Evolutionary conservation across 2,329 filamentous ascomycete genomes (phyloP), one percentile per base, ranked within the genome.

Genomic region (Ambrosiella xylebori): DNA sequence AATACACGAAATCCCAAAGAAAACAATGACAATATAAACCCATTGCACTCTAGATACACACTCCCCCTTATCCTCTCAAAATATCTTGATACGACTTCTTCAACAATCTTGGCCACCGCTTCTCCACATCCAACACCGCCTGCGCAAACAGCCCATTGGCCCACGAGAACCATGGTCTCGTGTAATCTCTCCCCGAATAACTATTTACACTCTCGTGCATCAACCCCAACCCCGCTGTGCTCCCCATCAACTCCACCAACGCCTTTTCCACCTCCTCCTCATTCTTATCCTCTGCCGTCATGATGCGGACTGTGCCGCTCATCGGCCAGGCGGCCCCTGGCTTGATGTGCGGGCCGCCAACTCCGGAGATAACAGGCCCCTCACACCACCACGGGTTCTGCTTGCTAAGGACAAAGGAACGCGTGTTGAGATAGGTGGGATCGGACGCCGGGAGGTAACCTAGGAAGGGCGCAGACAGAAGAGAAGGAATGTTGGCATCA

Each of bases 71-170:
- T 64, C 64, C 9, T 35, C 13, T 44, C 39, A 53, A 53, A 38
- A 38, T 11, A 53, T 53, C 51, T 64, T 80, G 76, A 63, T 75
- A 80, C 63, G 72, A 79, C 61, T 65, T 70, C 37, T 65, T 64
- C 37, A 81, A 68, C 59, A 95, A 66, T 64, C 82, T 73, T 9
- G 87, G 88, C 67, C 87, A 87, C 67, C 87, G 74, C 62, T 80
- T 76, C 51, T 82, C 81, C 55, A 95, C 68, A 70, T 91, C 85
- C 37, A 93, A 69, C 58, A 93, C 78, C 61, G 86, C 87, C 71
- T 91, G 85, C 11, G 86, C 85, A 69, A 90, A 93, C n/a, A 94
- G 79, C 0, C 85, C 88, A 66, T 93, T 93, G 12, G 87, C 86
- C 88, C 88, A 93, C 0, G 87, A 84, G 67, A 93, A 70, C 69